phyloP scores from a whole-genome alignment of 2,329 filamentous ascomycete species.

The Colletotrichum sp. region DNA sequence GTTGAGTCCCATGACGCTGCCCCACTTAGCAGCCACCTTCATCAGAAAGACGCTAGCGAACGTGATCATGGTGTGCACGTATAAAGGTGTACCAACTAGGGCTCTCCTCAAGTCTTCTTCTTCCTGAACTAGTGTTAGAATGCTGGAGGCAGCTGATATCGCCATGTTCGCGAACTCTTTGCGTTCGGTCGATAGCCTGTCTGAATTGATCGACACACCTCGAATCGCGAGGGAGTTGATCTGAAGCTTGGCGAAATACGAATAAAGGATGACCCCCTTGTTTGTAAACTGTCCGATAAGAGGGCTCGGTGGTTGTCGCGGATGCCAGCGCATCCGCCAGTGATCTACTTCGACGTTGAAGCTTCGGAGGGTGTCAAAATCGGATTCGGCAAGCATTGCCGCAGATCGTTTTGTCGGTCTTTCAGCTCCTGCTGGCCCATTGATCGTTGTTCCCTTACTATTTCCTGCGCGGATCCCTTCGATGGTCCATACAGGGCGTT shows the following conservation, averaged over 20 bases:
- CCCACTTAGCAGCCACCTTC: conserved; percentile 38
- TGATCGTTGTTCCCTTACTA: accelerated
- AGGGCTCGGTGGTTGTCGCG: conserved; percentile 24
- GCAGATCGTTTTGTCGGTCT: neutral
- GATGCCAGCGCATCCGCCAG: conserved; percentile 35
- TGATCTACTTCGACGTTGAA: conserved; percentile 47
- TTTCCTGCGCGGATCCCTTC: neutral
- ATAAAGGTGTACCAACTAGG: conserved; percentile 38
- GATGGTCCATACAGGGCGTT: neutral
- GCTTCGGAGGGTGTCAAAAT: conserved; percentile 39
- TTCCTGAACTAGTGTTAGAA: conserved; percentile 34
- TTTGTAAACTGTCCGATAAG: conserved; percentile 38
- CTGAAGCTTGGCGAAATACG: conserved; percentile 37
- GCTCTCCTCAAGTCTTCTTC: conserved; percentile 35
- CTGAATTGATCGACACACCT: neutral
- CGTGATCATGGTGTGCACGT: conserved; percentile 41
- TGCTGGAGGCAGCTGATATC: conserved; percentile 36
- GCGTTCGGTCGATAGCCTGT: conserved; percentile 4
- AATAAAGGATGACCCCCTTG: conserved; percentile 39
- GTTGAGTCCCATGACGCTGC: conserved; percentile 34
- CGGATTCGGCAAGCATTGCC: conserved; percentile 33
- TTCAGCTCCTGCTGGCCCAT: accelerated
- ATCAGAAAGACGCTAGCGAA: conserved; percentile 40
- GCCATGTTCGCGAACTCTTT: conserved; percentile 30
- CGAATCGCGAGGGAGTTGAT: conserved; percentile 29